These are phyloP conservation scores for Coffea canephora DNA, from an alignment of 257 asterid species.

Conservation along the genomic window DNA sequence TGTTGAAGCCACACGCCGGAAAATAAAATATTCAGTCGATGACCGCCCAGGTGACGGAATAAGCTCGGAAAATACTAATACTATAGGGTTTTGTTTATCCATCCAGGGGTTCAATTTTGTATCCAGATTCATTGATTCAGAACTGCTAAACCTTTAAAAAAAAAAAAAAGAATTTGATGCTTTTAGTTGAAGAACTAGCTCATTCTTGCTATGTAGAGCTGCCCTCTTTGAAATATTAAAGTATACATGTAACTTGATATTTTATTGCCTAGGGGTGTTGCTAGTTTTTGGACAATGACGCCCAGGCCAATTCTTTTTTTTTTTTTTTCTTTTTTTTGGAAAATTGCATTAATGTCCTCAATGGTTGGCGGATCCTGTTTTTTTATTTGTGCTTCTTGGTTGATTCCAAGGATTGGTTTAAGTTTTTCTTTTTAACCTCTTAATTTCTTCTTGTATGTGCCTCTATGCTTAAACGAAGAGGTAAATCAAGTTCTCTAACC, in stretches of 20 bases:
- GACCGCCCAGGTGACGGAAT: constrained; percentile 39
- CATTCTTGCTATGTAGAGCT: constrained; percentile 5
- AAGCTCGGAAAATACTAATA: constrained; percentile 6
- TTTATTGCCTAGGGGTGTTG: constrained; percentile 22
- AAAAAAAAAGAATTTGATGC: not conserved
- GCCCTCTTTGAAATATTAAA: constrained; percentile 9
- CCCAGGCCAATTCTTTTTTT: not conserved
- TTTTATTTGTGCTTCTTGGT: not conserved
- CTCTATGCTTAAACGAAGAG: constrained; percentile 14
- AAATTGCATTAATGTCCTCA: not conserved
- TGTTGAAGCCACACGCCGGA: constrained; percentile 19
- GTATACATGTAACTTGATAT: not conserved
- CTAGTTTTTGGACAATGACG: constrained; percentile 15
- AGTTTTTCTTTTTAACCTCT: not conserved
- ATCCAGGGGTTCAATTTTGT: constrained; percentile 9
- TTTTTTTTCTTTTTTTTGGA: too few relatives aligned
- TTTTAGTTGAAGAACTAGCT: constrained; percentile 5
- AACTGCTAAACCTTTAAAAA: not conserved
- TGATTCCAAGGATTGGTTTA: constrained; percentile 1
- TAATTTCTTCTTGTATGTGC: not conserved
- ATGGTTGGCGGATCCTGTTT: not conserved
- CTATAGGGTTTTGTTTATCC: not conserved
- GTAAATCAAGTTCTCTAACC: not conserved
- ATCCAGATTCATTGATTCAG: constrained; percentile 24
- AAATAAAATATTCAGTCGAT: constrained; percentile 12